Evolutionary conservation across 768 basidiomycete species (phyloP).

Genomic region (Tephrocybe sp.): DNA sequence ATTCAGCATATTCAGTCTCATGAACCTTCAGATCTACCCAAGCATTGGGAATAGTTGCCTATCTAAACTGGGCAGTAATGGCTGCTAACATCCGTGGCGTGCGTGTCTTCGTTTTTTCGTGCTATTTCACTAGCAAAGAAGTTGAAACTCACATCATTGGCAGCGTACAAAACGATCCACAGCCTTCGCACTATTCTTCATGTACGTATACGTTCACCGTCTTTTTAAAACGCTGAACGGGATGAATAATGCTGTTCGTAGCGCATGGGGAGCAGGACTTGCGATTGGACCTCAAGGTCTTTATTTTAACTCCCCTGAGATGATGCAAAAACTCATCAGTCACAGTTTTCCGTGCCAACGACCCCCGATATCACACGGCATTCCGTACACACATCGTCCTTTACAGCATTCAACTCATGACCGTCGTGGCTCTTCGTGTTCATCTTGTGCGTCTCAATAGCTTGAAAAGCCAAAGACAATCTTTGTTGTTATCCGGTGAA

Average conservation of each 20-base stretch:
- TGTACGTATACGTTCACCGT: slow-evolving; percentile 26
- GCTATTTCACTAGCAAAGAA: too few relatives aligned
- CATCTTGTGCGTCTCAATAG: slow-evolving; percentile 43
- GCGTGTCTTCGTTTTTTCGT: slow-evolving; percentile 9
- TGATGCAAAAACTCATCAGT: not conserved
- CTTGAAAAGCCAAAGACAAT: slow-evolving; percentile 37
- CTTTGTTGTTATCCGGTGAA: slow-evolving; percentile 27
- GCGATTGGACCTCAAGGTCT: slow-evolving; percentile 47
- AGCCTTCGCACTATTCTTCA: slow-evolving; percentile 48
- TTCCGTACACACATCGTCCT: slow-evolving; percentile 47
- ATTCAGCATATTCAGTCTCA: too few relatives aligned
- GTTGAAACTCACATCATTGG: too few relatives aligned
- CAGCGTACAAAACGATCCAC: slow-evolving; percentile 50
- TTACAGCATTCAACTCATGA: slow-evolving; percentile 42
- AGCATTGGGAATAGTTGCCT: slow-evolving; percentile 46
- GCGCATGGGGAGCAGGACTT: slow-evolving; percentile 53
- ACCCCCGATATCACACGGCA: slow-evolving; percentile 48
- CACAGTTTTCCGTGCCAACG: slow-evolving; percentile 43
- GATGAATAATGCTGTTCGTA: slow-evolving; percentile 13
- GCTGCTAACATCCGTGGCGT: slow-evolving; percentile 45
- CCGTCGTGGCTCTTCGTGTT: slow-evolving; percentile 38
- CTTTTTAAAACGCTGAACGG: too few relatives aligned
- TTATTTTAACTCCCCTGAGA: not conserved
- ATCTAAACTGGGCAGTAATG: slow-evolving; percentile 47
- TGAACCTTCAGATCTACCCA: slow-evolving; percentile 49